A percentile compares a stretch with the other conserved stretches of the same genome.
Evolutionary conservation across 140 eudicot genomes (phyloP).

Genomic region (Oenanthe javanica): DNA sequence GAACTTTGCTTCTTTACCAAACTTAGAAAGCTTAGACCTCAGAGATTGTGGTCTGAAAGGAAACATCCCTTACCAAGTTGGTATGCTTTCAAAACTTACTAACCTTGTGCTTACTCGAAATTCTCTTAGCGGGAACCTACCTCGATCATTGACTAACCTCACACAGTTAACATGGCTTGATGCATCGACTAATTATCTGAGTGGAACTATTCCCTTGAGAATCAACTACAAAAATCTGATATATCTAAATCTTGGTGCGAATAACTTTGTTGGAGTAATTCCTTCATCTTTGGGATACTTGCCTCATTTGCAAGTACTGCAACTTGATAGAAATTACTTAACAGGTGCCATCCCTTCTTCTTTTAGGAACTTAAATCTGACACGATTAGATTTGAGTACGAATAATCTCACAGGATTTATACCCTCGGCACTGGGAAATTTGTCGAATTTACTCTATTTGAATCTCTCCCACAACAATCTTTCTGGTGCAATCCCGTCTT

Average conservation of each 20-base stretch:
- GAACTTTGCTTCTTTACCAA: neutral
- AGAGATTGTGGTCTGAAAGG: neutral
- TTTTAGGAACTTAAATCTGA: neutral
- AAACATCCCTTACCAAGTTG: slow-evolving; percentile 5
- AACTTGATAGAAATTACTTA: neutral
- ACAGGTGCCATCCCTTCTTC: neutral
- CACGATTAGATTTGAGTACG: neutral
- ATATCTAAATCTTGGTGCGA: neutral
- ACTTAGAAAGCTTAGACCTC: neutral
- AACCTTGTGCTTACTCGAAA: neutral
- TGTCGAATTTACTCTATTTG: neutral
- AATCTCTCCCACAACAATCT: slow-evolving; percentile 6
- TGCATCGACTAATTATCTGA: neutral
- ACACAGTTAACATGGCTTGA: neutral
- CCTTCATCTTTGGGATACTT: slow-evolving; percentile 2
- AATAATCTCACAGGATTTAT: neutral
- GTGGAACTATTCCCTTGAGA: neutral
- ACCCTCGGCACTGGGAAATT: neutral
- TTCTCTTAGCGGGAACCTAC: neutral
- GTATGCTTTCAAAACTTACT: neutral
- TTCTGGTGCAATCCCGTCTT: neutral
- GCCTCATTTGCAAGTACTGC: neutral
- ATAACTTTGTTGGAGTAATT: neutral
- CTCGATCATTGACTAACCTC: neutral
- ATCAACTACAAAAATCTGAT: neutral